Conservation (phyloP, 352 stramenopile genomes). For the Phytophthora hibernalis region DNA sequence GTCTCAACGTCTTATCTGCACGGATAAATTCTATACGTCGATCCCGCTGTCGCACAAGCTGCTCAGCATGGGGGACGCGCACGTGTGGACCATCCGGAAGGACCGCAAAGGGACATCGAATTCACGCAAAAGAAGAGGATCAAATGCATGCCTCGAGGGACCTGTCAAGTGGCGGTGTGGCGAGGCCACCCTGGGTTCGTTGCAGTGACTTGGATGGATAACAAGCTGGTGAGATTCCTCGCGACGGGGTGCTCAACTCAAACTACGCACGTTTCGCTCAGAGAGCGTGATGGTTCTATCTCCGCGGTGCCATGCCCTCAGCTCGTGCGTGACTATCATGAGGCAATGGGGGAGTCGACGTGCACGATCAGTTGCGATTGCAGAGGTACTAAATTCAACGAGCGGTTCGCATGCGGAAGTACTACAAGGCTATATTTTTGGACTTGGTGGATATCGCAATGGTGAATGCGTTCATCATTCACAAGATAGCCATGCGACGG, state of each 20-base stretch:
- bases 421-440: not conserved
- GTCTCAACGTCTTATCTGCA: slow-evolving; percentile 13
- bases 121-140: slow-evolving; percentile 19
- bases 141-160: slow-evolving; percentile 10
- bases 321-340: slow-evolving; percentile 5
- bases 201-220: slow-evolving; percentile 19
- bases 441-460: not conserved
- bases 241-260: slow-evolving; percentile 16
- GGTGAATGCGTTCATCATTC: not conserved
- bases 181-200: slow-evolving; percentile 8
- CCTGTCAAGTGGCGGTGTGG: slow-evolving; percentile 7
- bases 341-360: slow-evolving; percentile 13
- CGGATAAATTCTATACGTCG: slow-evolving; percentile 27
- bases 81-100: slow-evolving; percentile 20
- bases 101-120: slow-evolving; percentile 19
- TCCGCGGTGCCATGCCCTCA: slow-evolving; percentile 1
- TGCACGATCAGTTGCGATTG: slow-evolving; percentile 26
- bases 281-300: not conserved
- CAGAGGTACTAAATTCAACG: not conserved
- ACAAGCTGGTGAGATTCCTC: slow-evolving; percentile 5
- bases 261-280: not conserved
- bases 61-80: slow-evolving; percentile 6
- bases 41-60: slow-evolving; percentile 20
- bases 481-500: not conserved
- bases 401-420: not conserved